Evolutionary conservation across 2,329 filamentous ascomycete genomes (phyloP), one percentile per base, ranked within the genome.

Genomic region (Neonectria faginata): DNA sequence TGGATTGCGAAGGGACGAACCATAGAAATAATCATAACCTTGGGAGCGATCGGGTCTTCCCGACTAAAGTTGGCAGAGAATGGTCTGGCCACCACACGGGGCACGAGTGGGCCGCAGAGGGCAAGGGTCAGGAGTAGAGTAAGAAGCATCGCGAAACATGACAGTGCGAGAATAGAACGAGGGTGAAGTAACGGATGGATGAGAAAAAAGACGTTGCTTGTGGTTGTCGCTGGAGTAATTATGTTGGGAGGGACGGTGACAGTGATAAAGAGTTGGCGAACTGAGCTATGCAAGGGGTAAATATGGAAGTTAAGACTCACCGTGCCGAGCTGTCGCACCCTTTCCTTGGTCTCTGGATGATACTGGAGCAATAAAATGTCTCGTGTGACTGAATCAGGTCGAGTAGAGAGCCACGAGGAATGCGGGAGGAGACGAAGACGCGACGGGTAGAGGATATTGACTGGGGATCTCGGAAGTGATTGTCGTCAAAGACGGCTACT

Each of bases 21-120:
- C 85, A 90, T 87, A 67, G 84, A 87, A 65, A 91, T 81, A 62
- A 90, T 87, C 74, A 90, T 83, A 52, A 90, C 81, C 68, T 89
- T 90, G 10, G 88, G 88, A 25, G 83, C 75, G 60, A 88, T 79
- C 0, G 41, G 33, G 3, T 58, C 16, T 27, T 54, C 44, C 51
- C 47, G 29, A 6, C 54, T 56, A 0, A 51, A 16, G 6, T 31
- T 6, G 2, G 51, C 48, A 11, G n/a, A 16, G n/a, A 53, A 33
- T 7, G 69, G 64, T 4, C 47, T 53, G 1, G 66, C 58, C 7
- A 44, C 42, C 6, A 45, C 53, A 9, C 27, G 11, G 44, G 41
- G 33, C 8, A 67, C 5, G 14, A 69, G 47, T 8, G 29, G 6
- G 47, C 36, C 16, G 3, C 29, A 62, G 4, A 62, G 25, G n/a